phyloP scores from a whole-genome alignment of 208 protist species.

The Trypanosomatidae sp. region DNA sequence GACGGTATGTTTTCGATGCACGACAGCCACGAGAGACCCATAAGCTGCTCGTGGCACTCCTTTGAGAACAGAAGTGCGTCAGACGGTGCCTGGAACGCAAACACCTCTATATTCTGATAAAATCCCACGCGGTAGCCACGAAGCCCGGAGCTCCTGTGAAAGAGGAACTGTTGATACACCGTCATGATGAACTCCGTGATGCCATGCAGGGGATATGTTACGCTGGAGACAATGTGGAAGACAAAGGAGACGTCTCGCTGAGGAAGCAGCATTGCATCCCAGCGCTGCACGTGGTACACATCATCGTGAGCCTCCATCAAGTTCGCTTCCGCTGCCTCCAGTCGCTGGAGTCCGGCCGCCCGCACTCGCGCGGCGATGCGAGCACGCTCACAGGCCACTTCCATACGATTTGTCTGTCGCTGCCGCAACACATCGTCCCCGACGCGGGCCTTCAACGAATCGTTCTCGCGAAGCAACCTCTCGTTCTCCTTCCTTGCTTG shows the following conservation, averaged over 20 bases:
- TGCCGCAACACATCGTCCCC: conserved; percentile 75
- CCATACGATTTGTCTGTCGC: conserved; percentile 67
- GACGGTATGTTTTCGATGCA: conserved; percentile 25
- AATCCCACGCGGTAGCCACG: conserved; percentile 61
- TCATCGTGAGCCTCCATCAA: conserved; percentile 89
- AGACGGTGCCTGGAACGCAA: conserved; percentile 69
- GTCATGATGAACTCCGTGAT: conserved; percentile 71
- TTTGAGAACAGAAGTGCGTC: conserved; percentile 68
- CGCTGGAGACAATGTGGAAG: conserved; percentile 64
- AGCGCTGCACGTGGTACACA: conserved; percentile 71
- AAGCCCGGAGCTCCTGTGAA: conserved; percentile 31
- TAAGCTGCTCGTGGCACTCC: conserved; percentile 67
- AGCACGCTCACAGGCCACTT: conserved; percentile 63
- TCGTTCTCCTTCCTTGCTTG: conserved; percentile 34
- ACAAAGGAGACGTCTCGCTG: conserved; percentile 82
- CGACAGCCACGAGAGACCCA: conserved; percentile 54
- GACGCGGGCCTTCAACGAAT: conserved; percentile 66
- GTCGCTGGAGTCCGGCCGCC: conserved; percentile 50
- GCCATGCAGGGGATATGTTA: conserved; percentile 32
- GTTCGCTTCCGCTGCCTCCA: conserved; percentile 67
- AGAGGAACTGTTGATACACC: conserved; percentile 66
- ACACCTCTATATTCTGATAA: conserved; percentile 55
- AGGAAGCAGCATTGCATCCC: conserved; percentile 62
- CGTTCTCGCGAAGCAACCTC: conserved; percentile 52
- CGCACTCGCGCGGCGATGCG: conserved; percentile 57